Conservation (phyloP, 116 monocot genomes). For the Phalaenopsis hybrid region DNA sequence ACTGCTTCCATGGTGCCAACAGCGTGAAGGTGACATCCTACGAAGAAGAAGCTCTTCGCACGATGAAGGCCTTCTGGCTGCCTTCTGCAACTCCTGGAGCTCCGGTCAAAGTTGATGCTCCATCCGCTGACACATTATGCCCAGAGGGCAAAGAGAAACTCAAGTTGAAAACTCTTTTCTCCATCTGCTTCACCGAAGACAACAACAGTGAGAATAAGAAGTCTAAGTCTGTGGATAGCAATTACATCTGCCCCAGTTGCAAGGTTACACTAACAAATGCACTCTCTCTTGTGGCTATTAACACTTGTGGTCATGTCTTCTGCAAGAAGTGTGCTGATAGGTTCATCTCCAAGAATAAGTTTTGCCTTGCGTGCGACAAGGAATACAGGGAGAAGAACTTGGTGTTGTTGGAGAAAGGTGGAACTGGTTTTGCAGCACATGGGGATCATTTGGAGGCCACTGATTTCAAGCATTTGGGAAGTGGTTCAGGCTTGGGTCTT, state of each 20-base stretch:
- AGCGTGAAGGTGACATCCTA: conserved; percentile 89
- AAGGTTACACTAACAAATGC: conserved; percentile 84
- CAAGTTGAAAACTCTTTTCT: conserved; percentile 77
- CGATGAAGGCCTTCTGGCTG: conserved; percentile 99
- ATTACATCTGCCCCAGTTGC: conserved; percentile 82
- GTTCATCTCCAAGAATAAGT: conserved; percentile 66
- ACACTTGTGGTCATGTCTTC: conserved; percentile 89
- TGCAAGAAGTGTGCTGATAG: conserved; percentile 81
- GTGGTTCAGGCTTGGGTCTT: conserved; percentile 78
- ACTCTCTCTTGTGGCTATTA: conserved; percentile 62
- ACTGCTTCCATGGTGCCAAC: conserved; percentile 90
- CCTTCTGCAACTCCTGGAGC: conserved; percentile 93
- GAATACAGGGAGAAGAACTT: conserved; percentile 69
- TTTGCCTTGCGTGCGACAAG: conserved; percentile 73
- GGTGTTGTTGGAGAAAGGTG: conserved; percentile 74
- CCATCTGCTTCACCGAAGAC: conserved; percentile 62
- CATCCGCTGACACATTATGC: conserved; percentile 61
- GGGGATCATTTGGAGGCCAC: conserved; percentile 72
- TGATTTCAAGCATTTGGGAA: conserved; percentile 91
- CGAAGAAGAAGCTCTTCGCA: conserved; percentile 94
- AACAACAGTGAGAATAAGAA: conserved; percentile 16
- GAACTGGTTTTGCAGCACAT: conserved; percentile 88
- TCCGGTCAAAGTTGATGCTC: conserved; percentile 53
- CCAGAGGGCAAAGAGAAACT: conserved; percentile 97
- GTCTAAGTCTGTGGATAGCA: conserved; percentile 28